Evolutionary conservation across 2,329 filamentous ascomycete species (phyloP), one percentile per base, ranked within the genome.

Genomic region (Phialocephala sp.): DNA sequence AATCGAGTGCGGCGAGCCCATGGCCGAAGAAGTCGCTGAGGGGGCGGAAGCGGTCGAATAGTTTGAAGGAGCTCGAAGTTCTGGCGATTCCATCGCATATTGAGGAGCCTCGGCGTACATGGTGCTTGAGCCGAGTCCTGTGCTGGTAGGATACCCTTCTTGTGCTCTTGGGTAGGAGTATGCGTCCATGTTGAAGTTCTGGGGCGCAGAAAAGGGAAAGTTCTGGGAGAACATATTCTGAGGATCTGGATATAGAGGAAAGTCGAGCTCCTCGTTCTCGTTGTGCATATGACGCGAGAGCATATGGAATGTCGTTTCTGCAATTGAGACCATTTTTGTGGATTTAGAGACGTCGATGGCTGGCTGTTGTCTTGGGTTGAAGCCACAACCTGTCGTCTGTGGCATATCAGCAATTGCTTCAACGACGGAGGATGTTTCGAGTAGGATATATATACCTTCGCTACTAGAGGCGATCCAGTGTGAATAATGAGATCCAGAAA

Each of bases 231-330:
- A 80, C 72, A 80, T 77, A 57, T 66, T 68, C 14, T 79, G 76
- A 15, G 81, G 77, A 50, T 84, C 81, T 57, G 82, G 79, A 74
- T 84, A 85, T 65, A 81, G 80, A 54, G 71, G 74, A 74, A 79
- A 81, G 68, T 83, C 80, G 62, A 63, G 43, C 59, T 68, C 68
- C 24, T 73, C 72, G 64, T 68, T 69, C 15, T 74, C 69, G 66
- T 65, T 67, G 59, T 63, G 62, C 71, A 78, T 73, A 67, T 73
- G 71, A 92, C 96, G 81, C 93, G 69, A 65, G 15, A 99, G 80
- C 95, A 99, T 12, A 94, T 95, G 62, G 97, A 97, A 72, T 89
- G 91, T 69, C 97, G 87, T 78, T 96, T 98, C 0, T 92, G 91
- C 39, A 89, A 91, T 8, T 85, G 81, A 1, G 89, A 92, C 12